These are phyloP conservation scores for Myriosclerotinia duriaeana DNA, from an alignment of 2,329 filamentous ascomycete species.

Conservation along the genomic window DNA sequence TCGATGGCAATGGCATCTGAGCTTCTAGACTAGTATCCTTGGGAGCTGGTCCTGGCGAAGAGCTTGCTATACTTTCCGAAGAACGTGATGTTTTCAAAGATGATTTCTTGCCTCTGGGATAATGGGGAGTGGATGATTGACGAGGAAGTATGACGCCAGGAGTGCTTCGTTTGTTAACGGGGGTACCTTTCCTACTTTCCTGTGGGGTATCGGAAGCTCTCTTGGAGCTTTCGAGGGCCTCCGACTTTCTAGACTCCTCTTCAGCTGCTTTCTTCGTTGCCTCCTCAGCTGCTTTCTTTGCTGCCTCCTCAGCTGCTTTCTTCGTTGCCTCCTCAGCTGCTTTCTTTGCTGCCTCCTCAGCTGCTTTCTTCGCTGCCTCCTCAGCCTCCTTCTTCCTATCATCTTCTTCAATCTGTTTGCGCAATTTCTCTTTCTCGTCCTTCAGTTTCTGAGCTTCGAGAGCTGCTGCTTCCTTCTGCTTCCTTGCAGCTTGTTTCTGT, in stretches of 20 bases:
- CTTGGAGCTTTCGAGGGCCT: not conserved
- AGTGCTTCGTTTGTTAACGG: conserved; percentile 22
- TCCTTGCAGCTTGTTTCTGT: conserved; percentile 21
- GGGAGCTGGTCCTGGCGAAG: conserved; percentile 28
- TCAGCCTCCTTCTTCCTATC: conserved; percentile 24
- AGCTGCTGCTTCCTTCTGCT: conserved; percentile 25
- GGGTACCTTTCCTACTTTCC: conserved; percentile 17
- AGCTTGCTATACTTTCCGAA: conserved; percentile 30
- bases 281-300: no score
- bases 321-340: conserved; percentile 22
- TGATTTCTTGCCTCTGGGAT: conserved; percentile 35
- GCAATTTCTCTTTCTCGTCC: conserved; percentile 29
- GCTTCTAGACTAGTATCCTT: conserved; percentile 31
- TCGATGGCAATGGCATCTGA: conserved; percentile 32
- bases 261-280: conserved; percentile 20
- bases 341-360: conserved; percentile 19
- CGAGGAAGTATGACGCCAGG: conserved; percentile 26
- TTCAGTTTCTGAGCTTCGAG: conserved; percentile 24
- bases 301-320: conserved; percentile 18
- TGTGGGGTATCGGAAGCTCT: conserved; percentile 12
- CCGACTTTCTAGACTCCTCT: conserved; percentile 14
- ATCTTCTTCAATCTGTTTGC: conserved; percentile 27
- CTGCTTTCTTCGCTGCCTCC: conserved; percentile 22
- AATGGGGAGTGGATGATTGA: conserved; percentile 35
- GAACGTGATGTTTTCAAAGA: conserved; percentile 30